Conservation (phyloP, 768 basidiomycete genomes). For the Lepiota brunneoincarnata region DNA sequence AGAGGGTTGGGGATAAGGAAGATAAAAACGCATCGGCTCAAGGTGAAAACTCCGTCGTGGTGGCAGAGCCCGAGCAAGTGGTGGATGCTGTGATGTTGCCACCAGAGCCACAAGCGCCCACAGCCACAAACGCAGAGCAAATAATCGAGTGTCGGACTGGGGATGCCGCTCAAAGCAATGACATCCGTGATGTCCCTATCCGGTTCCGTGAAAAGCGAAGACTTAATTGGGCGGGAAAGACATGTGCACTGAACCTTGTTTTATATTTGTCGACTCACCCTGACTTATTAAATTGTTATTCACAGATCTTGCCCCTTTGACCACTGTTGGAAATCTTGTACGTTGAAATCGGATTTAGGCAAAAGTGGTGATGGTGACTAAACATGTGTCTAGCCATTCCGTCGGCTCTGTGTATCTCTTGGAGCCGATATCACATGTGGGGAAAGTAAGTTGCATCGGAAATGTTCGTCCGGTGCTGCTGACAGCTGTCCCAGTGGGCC, state of each 20-base stretch:
- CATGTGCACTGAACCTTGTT: constrained; percentile 50
- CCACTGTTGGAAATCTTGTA: constrained; percentile 94
- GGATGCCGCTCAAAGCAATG: constrained; percentile 32
- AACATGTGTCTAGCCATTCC: constrained; percentile 67
- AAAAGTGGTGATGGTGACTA: background rate
- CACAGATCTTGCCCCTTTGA: constrained; percentile 62
- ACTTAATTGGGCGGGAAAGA: constrained; percentile 82
- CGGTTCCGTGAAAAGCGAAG: constrained; percentile 84
- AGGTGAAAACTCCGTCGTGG: constrained; percentile 24
- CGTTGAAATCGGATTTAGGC: constrained; percentile 18
- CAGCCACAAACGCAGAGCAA: constrained; percentile 15
- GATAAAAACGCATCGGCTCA: constrained; percentile 21
- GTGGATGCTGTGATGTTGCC: constrained; percentile 19
- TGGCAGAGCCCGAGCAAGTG: constrained; percentile 40
- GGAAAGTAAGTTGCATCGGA: constrained; percentile 57
- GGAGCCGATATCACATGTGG: constrained; percentile 96
- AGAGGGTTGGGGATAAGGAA: constrained; percentile 26
- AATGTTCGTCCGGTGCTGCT: constrained; percentile 1
- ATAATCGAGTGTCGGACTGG: constrained; percentile 34
- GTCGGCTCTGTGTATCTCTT: constrained; percentile 79
- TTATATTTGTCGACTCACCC: background rate
- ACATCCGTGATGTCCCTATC: constrained; percentile 66
- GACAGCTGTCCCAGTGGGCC: constrained; percentile 62
- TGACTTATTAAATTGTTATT: background rate
- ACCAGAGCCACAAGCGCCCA: constrained; percentile 4